Evolutionary conservation across 441 rosid genomes (phyloP), one percentile per base, ranked within the genome.

Genomic region (Jatropha podagrica): DNA sequence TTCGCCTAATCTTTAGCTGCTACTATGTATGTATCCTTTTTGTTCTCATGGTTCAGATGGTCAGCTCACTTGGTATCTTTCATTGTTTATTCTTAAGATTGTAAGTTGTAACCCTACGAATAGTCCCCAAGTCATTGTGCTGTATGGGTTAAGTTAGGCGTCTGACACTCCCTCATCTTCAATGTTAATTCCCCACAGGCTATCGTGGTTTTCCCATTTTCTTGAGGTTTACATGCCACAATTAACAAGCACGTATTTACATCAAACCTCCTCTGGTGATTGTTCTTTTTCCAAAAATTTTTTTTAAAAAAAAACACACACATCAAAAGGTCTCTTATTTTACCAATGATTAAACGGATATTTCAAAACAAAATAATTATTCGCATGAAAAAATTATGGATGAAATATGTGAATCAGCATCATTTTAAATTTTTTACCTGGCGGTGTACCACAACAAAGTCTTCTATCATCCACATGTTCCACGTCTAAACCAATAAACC

Each of bases 401-500:
- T 4, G 20, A 18, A 52, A 63, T 27, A 52, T 2, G 7, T 55
- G 17, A 23, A 55, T 4, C 4, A 10, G 3, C 51, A 18, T 13
- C 8, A 46, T 46, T 52, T 46, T 8, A 20, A 59, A 52, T 66
- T 44, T 7, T 44, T 79, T 85, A 90, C 98, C 97, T 64, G 87
- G 92, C 6, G 92, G 88, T 46, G 91, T 90, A 41, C 91, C 90
- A 42, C 96, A 94, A 68, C 98, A 94, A 38, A 92, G 79, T 69
- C 89, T 82, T 60, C 81, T 82, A 49, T 95, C 93, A 69, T 95
- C 86, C 54, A 95, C 84, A 48, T 95, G 97, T 66, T 89, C 89
- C 58, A 92, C 91, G 62, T 92, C 90, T 51, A 92, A 75, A 74
- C 98, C 97, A 8, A 95, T 90, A 69, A 95, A 87, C 98, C 97